Base-by-base conservation (phyloP, 805 yeast genomes). In the Kazachstania taianensis region DNA sequence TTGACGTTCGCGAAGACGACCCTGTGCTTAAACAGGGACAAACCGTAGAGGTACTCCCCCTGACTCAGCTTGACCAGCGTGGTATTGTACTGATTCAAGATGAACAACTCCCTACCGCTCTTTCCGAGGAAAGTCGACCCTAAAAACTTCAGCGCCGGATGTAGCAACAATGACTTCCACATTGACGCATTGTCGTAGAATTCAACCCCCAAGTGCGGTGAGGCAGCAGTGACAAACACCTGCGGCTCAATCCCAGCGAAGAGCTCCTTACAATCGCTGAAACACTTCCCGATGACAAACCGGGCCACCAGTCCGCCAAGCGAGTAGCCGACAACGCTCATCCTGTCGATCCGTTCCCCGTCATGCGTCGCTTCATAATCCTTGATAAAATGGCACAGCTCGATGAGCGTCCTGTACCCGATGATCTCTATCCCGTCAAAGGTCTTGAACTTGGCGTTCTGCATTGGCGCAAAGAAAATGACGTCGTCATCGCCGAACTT, bases 261-360 rank as follows among this genome's bases (percentile, higher is more conserved):
- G 68, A 72, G 1, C 66, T 65, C 41, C 61, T 66, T 46, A 63
- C 70, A 42, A 65, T 78, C 57, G 55, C 70, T 43, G 76, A 62
- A 49, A 48, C 56, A 45, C 31, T 80, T 66, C 2, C 96, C 96
- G 32, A 86, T 67, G 18, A 85, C 78, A 54, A 83, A 86, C 34
- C 96, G 65, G 0, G 86, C 67, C 22, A 89, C 74, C 24, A 87
- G 59, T 0, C 97, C 97, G 16, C 97, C 96, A 40, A 89, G 62
- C 0, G 95, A 83, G 55, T 87, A 89, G 0, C 97, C 96, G 3
- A 83, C 68, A 28, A 89, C 65, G 41, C 94, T 81, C 33, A 89
- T 70, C 45, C 75, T 50, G 38, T 33, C 58, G 45, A 37, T 49
- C 48, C 31, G 58, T 38, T 23, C n/a, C 14, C 30, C 29, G 19